Conservation (phyloP, 2,329 filamentous ascomycete species). For the Penicillium sp. region DNA sequence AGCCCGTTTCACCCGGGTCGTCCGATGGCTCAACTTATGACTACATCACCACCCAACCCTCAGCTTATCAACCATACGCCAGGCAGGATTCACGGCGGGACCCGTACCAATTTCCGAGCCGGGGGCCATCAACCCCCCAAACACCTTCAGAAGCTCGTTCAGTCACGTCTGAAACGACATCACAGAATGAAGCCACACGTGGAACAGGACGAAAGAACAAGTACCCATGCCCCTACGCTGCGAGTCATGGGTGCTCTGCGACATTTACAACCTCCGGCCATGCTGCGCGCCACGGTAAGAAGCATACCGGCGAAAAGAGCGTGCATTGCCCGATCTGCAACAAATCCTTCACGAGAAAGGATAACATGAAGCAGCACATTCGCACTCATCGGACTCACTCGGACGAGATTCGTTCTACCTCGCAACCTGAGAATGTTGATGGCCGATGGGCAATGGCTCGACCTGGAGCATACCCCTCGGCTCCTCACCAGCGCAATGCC, state of each 20-base stretch:
- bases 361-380: conserved; percentile 68
- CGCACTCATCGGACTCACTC: conserved; percentile 52
- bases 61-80: conserved; percentile 28
- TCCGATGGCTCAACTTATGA: conserved; percentile 35
- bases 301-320: conserved; percentile 65
- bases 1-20: conserved; percentile 31
- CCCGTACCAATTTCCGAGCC: conserved; percentile 17
- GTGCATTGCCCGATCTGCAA: conserved; percentile 65
- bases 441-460: conserved; percentile 14
- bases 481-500: conserved; percentile 16
- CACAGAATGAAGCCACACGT: conserved; percentile 20
- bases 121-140: conserved; percentile 24
- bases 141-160: conserved; percentile 27
- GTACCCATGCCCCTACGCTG: conserved; percentile 62
- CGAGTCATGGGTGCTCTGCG: conserved; percentile 56
- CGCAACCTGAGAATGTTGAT: conserved; percentile 17
- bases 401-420: conserved; percentile 31
- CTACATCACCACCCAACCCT: conserved; percentile 25
- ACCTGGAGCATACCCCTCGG: conserved; percentile 12
- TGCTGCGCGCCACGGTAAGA: conserved; percentile 64
- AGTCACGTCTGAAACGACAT: conserved; percentile 25
- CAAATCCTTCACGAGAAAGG: conserved; percentile 65
- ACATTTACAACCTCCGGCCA: conserved; percentile 66
- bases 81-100: conserved; percentile 28
- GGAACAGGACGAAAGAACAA: conserved; percentile 54